These are phyloP conservation scores for Nakaseomyces nivariensis DNA, from an alignment of 1,139 yeast genomes.

Conservation along the genomic window DNA sequence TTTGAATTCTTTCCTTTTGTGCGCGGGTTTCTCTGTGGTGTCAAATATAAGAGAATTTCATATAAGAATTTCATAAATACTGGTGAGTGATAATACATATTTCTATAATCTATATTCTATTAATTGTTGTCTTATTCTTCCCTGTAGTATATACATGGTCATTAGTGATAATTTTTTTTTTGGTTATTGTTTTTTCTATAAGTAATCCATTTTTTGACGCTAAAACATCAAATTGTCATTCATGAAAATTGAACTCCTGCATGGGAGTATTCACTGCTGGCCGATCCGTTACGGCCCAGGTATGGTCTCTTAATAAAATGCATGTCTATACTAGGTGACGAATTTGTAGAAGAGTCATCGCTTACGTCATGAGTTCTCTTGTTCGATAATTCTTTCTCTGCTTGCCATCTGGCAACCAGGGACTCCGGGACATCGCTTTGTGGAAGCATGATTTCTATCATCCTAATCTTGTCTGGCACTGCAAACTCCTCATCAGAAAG, in stretches of 20 bases:
- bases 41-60: no score
- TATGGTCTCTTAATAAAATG: background rate
- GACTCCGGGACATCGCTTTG: slow-evolving; percentile 74
- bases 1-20: no score
- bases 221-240: background rate
- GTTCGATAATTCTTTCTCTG: slow-evolving; percentile 12
- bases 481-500: slow-evolving; percentile 40
- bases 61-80: no score
- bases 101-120: no score
- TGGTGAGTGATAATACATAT: no score
- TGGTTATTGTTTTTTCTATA: no score
- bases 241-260: background rate
- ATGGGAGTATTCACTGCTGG: background rate
- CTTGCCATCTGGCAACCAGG: slow-evolving; percentile 48
- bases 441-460: slow-evolving; percentile 70
- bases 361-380: slow-evolving; percentile 5
- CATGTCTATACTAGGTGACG: background rate
- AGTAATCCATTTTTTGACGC: background rate
- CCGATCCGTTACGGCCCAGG: background rate
- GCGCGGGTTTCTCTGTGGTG: no score
- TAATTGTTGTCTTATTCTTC: no score
- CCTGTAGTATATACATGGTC: no score
- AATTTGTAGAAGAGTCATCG: slow-evolving; percentile 1
- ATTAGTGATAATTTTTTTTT: no score
- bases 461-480: slow-evolving; percentile 52